These are phyloP conservation scores for Euphorbia lathyris DNA, from an alignment of 345 rosid species.

Conservation along the genomic window DNA sequence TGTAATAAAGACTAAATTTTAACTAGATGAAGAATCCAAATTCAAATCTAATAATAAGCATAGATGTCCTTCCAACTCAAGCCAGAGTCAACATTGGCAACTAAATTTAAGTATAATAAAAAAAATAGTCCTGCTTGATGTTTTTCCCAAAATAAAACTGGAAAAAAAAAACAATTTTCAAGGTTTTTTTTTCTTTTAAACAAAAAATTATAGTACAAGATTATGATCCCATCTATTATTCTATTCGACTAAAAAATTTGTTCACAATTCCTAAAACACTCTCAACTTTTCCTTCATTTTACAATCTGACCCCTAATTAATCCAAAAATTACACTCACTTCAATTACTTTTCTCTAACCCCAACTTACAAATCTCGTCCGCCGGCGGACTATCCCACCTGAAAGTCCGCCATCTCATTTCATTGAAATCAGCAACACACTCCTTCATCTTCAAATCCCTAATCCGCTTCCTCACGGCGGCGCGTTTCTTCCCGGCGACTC, in stretches of 20 bases:
- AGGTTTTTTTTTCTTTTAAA: too few relatives aligned
- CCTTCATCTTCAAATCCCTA: constrained; percentile 26
- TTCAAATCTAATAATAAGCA: too few relatives aligned
- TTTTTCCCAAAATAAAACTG: too few relatives aligned
- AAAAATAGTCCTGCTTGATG: too few relatives aligned
- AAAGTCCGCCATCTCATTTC: constrained; percentile 40
- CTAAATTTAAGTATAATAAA: too few relatives aligned
- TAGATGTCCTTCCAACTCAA: too few relatives aligned
- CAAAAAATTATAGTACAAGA: background rate
- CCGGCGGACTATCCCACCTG: constrained; percentile 72
- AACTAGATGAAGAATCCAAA: too few relatives aligned
- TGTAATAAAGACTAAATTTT: too few relatives aligned
- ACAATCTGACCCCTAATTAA: background rate
- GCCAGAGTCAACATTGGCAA: too few relatives aligned
- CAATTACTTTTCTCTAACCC: constrained; percentile 28
- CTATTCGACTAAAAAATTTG: background rate
- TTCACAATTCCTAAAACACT: background rate
- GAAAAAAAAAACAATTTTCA: too few relatives aligned
- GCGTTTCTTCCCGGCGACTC: constrained; percentile 40
- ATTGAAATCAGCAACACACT: constrained; percentile 54
- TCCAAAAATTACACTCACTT: background rate
- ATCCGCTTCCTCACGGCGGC: constrained; percentile 49
- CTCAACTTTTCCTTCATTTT: background rate
- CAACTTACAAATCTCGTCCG: constrained; percentile 52
- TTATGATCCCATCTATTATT: background rate